Evolutionary conservation across 2,329 filamentous ascomycete genomes (phyloP).

Genomic region (Colletotrichum eleusines): DNA sequence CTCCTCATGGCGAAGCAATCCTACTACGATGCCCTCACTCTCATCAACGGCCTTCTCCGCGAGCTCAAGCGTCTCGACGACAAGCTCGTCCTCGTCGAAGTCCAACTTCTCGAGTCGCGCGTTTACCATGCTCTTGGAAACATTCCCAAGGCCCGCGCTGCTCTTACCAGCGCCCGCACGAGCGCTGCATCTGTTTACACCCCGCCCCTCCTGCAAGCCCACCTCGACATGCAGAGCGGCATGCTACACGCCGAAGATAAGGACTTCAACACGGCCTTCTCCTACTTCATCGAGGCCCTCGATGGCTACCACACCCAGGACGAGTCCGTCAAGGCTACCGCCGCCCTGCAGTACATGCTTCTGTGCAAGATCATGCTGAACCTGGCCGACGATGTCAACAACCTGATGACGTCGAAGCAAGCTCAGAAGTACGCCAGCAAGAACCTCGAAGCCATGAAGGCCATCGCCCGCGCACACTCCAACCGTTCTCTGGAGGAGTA

Average conservation of each 20-base stretch:
- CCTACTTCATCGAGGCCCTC: constrained; percentile 98
- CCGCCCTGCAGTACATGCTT: constrained; percentile 98
- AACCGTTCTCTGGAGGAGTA: constrained; percentile 98
- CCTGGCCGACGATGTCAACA: constrained; percentile 93
- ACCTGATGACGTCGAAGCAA: constrained; percentile 94
- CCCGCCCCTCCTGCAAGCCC: constrained; percentile 92
- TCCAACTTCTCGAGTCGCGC: constrained; percentile 95
- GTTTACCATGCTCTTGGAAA: constrained; percentile 99
- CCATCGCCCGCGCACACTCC: constrained; percentile 93
- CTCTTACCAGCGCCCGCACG: constrained; percentile 92
- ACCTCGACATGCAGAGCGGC: constrained; percentile 98
- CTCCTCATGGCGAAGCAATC: constrained; percentile 98
- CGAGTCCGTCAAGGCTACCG: constrained; percentile 89
- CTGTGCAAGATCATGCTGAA: constrained; percentile 99
- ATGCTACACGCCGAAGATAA: constrained; percentile 99
- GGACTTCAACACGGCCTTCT: constrained; percentile 99
- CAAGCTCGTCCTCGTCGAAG: constrained; percentile 97
- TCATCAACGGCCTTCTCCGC: constrained; percentile 95
- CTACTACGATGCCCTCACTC: constrained; percentile 95
- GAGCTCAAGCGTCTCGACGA: constrained; percentile 98
- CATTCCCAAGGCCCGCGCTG: constrained; percentile 93
- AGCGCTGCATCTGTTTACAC: constrained; percentile 98
- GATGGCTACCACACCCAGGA: constrained; percentile 97
- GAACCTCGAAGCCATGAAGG: constrained; percentile 99
- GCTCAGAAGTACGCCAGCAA: constrained; percentile 96